A percentile compares a stretch with the other conserved stretches of the same genome.
Conservation (phyloP, 1,284 basidiomycete species). For the Cutaneotrichosporon cyanovorans region DNA sequence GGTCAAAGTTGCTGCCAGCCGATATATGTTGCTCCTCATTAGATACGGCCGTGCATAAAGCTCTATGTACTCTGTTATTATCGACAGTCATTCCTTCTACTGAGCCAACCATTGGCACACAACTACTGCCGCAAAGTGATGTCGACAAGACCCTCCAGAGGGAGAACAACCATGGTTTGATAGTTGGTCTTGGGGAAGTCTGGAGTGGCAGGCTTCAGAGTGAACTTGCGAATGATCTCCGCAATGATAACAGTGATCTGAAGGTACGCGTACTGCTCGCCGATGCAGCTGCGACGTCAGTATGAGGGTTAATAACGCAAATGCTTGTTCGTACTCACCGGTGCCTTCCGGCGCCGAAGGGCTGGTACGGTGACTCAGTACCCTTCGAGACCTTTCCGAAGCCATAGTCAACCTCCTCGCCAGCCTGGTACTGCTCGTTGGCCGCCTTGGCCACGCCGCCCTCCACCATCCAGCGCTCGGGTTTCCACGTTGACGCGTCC, state of each 20-base stretch:
- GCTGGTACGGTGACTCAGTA: slow-evolving; percentile 83
- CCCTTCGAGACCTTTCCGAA: slow-evolving; percentile 91
- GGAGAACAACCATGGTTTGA: slow-evolving; percentile 67
- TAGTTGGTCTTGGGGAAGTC: slow-evolving; percentile 79
- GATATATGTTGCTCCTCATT: too few species aligned
- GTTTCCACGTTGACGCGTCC: slow-evolving; percentile 66
- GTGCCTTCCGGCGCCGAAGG: slow-evolving; percentile 93
- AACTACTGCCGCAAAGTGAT: slow-evolving; percentile 8
- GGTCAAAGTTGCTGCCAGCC: too few species aligned
- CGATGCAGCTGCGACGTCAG: slow-evolving; percentile 25
- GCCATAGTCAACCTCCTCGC: slow-evolving; percentile 90
- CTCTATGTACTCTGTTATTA: neutral
- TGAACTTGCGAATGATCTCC: slow-evolving; percentile 68
- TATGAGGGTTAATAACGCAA: too few species aligned
- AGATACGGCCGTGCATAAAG: neutral
- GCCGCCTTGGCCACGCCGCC: slow-evolving; percentile 69
- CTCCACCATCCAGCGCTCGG: slow-evolving; percentile 74
- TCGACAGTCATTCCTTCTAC: too few species aligned
- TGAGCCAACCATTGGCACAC: too few species aligned
- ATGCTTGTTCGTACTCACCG: slow-evolving; percentile 38
- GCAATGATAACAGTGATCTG: slow-evolving; percentile 81
- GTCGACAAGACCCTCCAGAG: slow-evolving; percentile 38
- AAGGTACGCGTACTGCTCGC: slow-evolving; percentile 77
- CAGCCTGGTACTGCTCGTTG: slow-evolving; percentile 60
- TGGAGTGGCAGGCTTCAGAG: slow-evolving; percentile 59